Evolutionary conservation across 2,329 filamentous ascomycete genomes (phyloP), one percentile per base, ranked within the genome.

Genomic region (Diaporthe sp.): DNA sequence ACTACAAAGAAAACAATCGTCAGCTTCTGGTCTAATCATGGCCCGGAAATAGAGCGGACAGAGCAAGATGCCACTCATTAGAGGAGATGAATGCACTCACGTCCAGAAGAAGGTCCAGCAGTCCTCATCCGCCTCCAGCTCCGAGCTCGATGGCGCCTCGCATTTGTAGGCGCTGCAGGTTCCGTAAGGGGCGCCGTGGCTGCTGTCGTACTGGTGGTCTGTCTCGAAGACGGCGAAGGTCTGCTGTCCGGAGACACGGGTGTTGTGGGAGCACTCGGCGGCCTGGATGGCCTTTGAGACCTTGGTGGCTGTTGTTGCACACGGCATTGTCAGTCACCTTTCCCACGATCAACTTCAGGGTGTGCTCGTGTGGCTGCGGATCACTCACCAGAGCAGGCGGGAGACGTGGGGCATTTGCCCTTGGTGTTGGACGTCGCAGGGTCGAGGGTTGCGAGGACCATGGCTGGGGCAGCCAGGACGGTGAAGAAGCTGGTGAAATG

Each of bases 151-250:
- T 0, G 84, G 83, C 7, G 81, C 76, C 12, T 79, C 76, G 77
- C 83, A 86, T 1, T 83, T 85, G 77, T 85, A 86, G 1, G 84
- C 84, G 35, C 75, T 79, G 78, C 84, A 88, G 6, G 85, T 88
- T 1, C 86, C 86, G 77, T 88, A 88, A 2, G 86, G 86, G 3
- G 82, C 83, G 32, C 86, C 87, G 73, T 86, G 71, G 74, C 77
- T 77, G 30, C 74, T 76, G 76, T 87, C 84, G 77, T 86, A 86
- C 72, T 85, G 78, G 78, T 87, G 85, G 78, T 88, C 84, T 9
- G 81, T 83, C 30, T 77, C 76, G 77, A 84, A 84, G 71, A 83
- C 80, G 27, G 82, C 82, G 70, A 83, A 84, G 50, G 82, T 83
- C 75, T 84, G 81, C 5, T 79, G 80, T 22, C 51, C 73, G 0